Conservation (phyloP, 306 rosid genomes). For the Pueraria montana region DNA sequence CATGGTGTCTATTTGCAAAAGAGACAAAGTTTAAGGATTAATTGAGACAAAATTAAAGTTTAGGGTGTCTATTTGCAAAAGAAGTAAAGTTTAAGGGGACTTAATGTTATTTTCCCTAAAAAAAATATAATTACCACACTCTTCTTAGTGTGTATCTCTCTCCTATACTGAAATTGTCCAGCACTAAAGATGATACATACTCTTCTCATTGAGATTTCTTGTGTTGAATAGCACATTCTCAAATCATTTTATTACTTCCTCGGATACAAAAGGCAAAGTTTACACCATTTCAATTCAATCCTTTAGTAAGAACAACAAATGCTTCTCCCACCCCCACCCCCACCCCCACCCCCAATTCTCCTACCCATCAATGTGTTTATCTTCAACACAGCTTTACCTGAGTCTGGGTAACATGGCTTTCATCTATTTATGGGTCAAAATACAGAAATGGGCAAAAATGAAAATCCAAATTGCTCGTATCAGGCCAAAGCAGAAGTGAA, state of each 20-base stretch:
- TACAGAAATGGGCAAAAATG: slow-evolving; percentile 24
- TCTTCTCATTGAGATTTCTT: background rate
- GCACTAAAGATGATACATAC: background rate
- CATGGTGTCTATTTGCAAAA: no score
- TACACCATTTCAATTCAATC: slow-evolving; percentile 19
- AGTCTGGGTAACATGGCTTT: background rate
- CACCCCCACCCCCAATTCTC: background rate
- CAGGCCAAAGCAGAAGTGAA: slow-evolving; percentile 26
- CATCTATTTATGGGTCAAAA: slow-evolving; percentile 2
- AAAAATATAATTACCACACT: no score
- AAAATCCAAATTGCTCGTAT: slow-evolving; percentile 25
- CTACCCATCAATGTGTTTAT: background rate
- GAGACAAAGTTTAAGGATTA: no score
- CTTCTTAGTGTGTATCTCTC: no score
- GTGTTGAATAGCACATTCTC: background rate
- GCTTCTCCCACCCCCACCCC: background rate
- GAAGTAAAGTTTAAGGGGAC: no score
- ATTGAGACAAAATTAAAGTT: no score
- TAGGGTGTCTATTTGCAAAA: no score
- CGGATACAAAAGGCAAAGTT: background rate
- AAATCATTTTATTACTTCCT: slow-evolving; percentile 16
- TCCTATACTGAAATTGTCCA: no score
- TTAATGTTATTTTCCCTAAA: no score
- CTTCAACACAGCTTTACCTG: background rate
- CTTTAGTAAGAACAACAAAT: background rate